These are phyloP conservation scores for Fermentozyma sake DNA, from an alignment of 1,139 yeast species.

Conservation along the genomic window DNA sequence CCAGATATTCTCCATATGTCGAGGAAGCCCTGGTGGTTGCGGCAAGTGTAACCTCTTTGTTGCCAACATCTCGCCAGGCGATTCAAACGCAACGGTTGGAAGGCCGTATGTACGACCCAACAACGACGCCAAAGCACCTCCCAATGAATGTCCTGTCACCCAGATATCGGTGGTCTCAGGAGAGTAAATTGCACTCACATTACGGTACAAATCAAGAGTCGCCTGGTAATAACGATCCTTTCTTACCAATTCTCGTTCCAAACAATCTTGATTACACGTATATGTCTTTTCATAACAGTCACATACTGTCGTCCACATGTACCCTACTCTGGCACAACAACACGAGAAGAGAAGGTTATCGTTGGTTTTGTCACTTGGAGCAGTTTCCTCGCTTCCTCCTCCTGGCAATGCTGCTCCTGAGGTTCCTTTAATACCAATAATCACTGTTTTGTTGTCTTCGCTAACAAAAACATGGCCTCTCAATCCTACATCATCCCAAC, in stretches of 20 bases:
- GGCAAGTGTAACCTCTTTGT: conserved; percentile 84
- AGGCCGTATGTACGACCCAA: conserved; percentile 86
- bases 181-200: conserved; percentile 57
- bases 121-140: conserved; percentile 81
- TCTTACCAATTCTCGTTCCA: conserved; percentile 70
- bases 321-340: conserved; percentile 92
- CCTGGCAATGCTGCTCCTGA: conserved; percentile 81
- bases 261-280: conserved; percentile 84
- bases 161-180: conserved; percentile 71
- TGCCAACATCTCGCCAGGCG: conserved; percentile 90
- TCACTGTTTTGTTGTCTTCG: conserved; percentile 59
- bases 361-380: conserved; percentile 73
- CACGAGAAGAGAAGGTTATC: conserved; percentile 90
- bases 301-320: conserved; percentile 93
- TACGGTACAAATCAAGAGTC: conserved; percentile 68
- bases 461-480: conserved; percentile 88
- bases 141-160: conserved; percentile 95
- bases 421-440: conserved; percentile 88
- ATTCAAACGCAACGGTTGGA: conserved; percentile 87
- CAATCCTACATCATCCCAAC: conserved; percentile 84
- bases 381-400: conserved; percentile 72
- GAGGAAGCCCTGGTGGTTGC: conserved; percentile 85
- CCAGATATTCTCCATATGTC: conserved; percentile 79
- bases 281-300: conserved; percentile 85
- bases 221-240: conserved; percentile 84